Evolutionary conservation across 2,329 filamentous ascomycete genomes (phyloP).

Genomic region (Shiraia sp.): DNA sequence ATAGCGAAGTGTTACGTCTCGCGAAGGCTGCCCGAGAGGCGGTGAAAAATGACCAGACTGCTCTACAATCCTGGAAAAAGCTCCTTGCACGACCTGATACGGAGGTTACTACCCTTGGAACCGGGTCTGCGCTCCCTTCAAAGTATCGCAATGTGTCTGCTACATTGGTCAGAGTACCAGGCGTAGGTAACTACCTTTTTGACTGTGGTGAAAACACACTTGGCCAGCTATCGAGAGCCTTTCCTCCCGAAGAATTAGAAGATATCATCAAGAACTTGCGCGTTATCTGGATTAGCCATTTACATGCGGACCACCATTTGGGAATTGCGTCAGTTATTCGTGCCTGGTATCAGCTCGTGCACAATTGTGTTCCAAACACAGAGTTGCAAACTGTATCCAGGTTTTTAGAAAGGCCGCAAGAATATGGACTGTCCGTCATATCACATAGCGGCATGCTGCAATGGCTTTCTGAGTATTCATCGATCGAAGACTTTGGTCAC

Average conservation of each 20-base stretch:
- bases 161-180: conserved; percentile 82
- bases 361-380: conserved; percentile 42
- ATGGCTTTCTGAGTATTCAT: conserved; percentile 78
- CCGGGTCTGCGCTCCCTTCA: conserved; percentile 85
- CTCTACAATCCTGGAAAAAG: conserved; percentile 60
- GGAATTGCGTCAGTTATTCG: conserved; percentile 80
- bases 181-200: conserved; percentile 83
- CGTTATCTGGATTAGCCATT: conserved; percentile 89
- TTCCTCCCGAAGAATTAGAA: conserved; percentile 64
- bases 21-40: conserved; percentile 51
- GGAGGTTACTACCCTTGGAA: conserved; percentile 86
- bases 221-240: conserved; percentile 80
- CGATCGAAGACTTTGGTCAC: conserved; percentile 77
- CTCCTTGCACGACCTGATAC: conserved; percentile 74
- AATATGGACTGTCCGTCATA: conserved; percentile 55
- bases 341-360: conserved; percentile 71
- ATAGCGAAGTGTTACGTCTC: conserved; percentile 56
- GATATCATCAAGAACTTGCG: conserved; percentile 78
- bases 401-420: conserved; percentile 39
- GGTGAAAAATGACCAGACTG: conserved; percentile 43
- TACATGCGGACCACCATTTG: conserved; percentile 95
- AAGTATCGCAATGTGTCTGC: conserved; percentile 95
- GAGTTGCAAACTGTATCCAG: conserved; percentile 22
- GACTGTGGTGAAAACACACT: conserved; percentile 93
- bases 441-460: conserved; percentile 72